These are phyloP conservation scores for Gossypium davidsonii DNA, from an alignment of 441 rosid genomes.

Conservation along the genomic window DNA sequence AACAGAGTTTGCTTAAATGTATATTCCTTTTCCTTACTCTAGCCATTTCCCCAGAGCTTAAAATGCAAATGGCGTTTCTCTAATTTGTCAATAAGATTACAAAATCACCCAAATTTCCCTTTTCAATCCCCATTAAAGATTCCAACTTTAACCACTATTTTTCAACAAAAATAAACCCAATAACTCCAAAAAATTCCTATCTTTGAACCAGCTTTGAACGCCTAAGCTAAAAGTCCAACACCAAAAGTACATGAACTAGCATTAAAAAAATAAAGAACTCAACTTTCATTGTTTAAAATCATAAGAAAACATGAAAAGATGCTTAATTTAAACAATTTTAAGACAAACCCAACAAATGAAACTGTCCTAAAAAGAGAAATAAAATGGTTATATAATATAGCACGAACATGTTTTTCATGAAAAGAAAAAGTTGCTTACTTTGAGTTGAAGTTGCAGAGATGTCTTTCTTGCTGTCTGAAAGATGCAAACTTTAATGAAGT, in stretches of 20 bases:
- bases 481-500: no score
- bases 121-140: constrained; percentile 12
- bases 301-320: background rate
- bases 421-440: constrained; percentile 41
- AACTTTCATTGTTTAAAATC: background rate
- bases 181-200: background rate
- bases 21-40: constrained; percentile 29
- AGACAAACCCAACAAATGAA: constrained; percentile 6
- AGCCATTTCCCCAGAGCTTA: constrained; percentile 25
- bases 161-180: background rate
- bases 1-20: constrained; percentile 40
- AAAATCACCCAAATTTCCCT: constrained; percentile 12
- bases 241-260: background rate
- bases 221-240: constrained; percentile 14
- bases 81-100: constrained; percentile 5
- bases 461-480: constrained; percentile 26
- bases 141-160: constrained; percentile 5
- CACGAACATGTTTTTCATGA: background rate
- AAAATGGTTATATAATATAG: background rate
- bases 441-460: constrained; percentile 32
- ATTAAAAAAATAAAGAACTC: background rate
- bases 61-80: constrained; percentile 5
- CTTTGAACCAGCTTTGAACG: constrained; percentile 19
- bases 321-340: background rate
- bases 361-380: background rate